Base-by-base conservation (phyloP, 2,329 filamentous ascomycete species). In the Aspergillus fumigatiaffinis region DNA sequence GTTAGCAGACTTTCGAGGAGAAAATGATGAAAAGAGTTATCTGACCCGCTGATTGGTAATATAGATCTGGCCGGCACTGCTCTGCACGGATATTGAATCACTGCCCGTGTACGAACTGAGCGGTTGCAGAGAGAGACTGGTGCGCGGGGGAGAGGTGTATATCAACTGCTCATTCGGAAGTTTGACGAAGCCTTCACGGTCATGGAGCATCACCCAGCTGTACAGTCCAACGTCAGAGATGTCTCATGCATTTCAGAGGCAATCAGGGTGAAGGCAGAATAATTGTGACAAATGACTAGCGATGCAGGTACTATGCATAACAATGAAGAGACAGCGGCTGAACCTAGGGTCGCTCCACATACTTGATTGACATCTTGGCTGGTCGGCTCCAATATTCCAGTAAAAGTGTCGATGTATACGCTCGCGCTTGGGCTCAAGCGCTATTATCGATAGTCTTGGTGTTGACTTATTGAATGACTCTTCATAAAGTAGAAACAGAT, bases 161-260 rank as follows among this genome's bases (percentile, higher is more conserved):
- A 95, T 83, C 60, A 91, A 87, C 66, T 87, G 87, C 79, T 97
- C 93, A 71, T 89, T 87, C 48, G 90, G 90, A 50, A 97, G 84
- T 69, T 89, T 90, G 70, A 95, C 88, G 76, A 96, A 94, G 58
- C 88, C 86, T 59, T 82, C 78, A 51, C 73, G 72, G 70, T 88
- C 84, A 70, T 88, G 86, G 69, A 96, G 86, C 92, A 97, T 97
- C 49, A 97, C 93, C 93, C 93, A 97, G 73, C 87, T 90, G 72
- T 60, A 57, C 55, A 59, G 28, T 7, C 32, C 32, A 38, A 12
- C 20, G 50, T 56, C 41, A 56, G 54, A 38, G 17, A 26, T 28
- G 17, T 4, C 44, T 25, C 25, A 20, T 28, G 50, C 51, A 49
- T 48, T 51, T n/a, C n/a, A 29, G 2, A 14, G 12, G 23, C 23